A percentile compares a stretch with the other conserved stretches of the same genome.
Evolutionary conservation across 75 land plant genomes (phyloP).

Genomic region (Cunninghamia lanceolata): DNA sequence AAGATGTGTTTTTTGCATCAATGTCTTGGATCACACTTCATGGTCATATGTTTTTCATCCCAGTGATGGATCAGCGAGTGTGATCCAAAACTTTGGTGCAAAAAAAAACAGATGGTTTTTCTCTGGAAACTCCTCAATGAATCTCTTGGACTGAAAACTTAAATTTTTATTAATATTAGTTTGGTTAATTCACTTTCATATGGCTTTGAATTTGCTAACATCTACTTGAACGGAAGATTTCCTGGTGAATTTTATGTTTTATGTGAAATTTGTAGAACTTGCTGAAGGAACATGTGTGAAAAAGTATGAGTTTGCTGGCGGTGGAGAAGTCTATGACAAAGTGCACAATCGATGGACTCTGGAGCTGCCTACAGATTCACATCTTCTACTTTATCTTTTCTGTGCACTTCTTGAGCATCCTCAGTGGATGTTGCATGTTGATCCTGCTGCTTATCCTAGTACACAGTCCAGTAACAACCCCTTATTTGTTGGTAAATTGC

Average conservation of each 20-base stretch:
- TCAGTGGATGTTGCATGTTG: slow-evolving; percentile 95
- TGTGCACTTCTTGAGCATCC: slow-evolving; percentile 98
- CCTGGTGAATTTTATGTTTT: not conserved
- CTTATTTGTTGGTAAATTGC: slow-evolving; percentile 77
- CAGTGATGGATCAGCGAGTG: too few species aligned
- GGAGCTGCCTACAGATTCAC: slow-evolving; percentile 89
- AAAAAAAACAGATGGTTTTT: too few species aligned
- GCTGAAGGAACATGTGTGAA: slow-evolving; percentile 97
- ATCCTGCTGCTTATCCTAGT: slow-evolving; percentile 69
- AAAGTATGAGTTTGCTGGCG: slow-evolving; percentile 80
- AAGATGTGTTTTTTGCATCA: too few species aligned
- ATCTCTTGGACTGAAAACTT: too few species aligned
- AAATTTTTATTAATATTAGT: too few species aligned
- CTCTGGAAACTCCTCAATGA: too few species aligned
- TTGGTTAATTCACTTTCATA: not conserved
- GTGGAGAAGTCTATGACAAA: slow-evolving; percentile 75
- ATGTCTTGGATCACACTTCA: too few species aligned
- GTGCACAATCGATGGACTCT: slow-evolving; percentile 66
- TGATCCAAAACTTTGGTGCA: too few species aligned
- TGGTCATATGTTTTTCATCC: too few species aligned
- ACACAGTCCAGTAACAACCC: slow-evolving; percentile 92
- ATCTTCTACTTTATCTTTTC: slow-evolving; percentile 77
- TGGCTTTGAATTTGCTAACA: not conserved
- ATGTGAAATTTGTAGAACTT: slow-evolving; percentile 50
- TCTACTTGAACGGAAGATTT: not conserved